These are phyloP conservation scores for Ceratocystis cacaofunesta DNA, from an alignment of 2,329 filamentous ascomycete species.

Conservation along the genomic window DNA sequence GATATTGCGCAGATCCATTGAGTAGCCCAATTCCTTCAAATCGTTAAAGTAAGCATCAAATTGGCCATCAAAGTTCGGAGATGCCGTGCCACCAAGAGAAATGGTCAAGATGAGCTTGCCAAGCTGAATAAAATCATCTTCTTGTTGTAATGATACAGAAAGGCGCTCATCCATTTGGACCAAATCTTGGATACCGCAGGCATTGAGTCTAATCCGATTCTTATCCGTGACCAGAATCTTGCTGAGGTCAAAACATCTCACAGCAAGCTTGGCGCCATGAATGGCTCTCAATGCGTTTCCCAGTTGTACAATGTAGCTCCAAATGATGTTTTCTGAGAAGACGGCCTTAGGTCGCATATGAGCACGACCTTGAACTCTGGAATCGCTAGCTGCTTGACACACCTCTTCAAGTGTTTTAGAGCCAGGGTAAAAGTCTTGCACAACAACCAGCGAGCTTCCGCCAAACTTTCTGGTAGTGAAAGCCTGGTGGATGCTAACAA, in stretches of 20 bases:
- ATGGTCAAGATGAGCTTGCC: constrained; percentile 74
- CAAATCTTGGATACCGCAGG: constrained; percentile 80
- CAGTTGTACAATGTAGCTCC: constrained; percentile 87
- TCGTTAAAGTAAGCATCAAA: constrained; percentile 46
- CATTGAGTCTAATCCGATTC: constrained; percentile 75
- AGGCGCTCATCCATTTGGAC: constrained; percentile 62
- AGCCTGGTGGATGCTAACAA: constrained; percentile 78
- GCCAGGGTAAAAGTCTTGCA: constrained; percentile 82
- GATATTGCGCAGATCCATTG: constrained; percentile 60
- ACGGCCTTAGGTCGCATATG: constrained; percentile 29
- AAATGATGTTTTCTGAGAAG: constrained; percentile 61
- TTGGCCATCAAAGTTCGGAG: constrained; percentile 7
- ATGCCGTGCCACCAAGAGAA: constrained; percentile 7
- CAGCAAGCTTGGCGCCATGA: constrained; percentile 66
- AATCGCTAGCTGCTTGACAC: constrained; percentile 39
- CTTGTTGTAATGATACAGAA: constrained; percentile 60
- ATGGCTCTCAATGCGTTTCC: constrained; percentile 77
- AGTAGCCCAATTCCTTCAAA: constrained; percentile 61
- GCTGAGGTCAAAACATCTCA: constrained; percentile 68
- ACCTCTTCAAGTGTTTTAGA: constrained; percentile 80
- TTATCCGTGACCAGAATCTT: constrained; percentile 86
- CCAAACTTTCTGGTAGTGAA: constrained; percentile 90
- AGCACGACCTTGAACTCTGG: constrained; percentile 17
- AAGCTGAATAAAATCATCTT: constrained; percentile 74
- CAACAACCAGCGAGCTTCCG: constrained; percentile 79